Base-by-base conservation (phyloP, 345 rosid species). In the Capsella bursapastoris region DNA sequence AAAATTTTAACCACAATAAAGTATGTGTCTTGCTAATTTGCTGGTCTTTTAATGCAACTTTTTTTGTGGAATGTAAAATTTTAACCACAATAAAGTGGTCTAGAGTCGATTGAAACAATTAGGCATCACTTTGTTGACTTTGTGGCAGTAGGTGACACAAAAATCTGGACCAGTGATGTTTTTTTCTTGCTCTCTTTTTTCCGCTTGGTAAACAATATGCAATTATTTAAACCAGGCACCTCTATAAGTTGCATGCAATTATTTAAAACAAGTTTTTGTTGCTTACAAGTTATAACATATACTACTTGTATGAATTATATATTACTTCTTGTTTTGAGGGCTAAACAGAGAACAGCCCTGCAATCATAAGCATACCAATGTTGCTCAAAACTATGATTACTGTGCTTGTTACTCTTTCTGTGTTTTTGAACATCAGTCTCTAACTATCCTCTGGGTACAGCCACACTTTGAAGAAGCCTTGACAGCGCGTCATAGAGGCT, bases 401-500 rank as follows among this genome's bases (percentile, higher is more conserved):
- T 18, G 18, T 51, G 34, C 64, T 47, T 47, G 35, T 68, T 18
- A 41, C 22, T 60, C 65, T 34, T 15, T 40, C 0, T 31, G 14
- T 43, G 37, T 3, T 14, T 58, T 49, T 43, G 18, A 48, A 27
- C 9, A 64, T 51, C 5, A 2, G 51, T 78, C 58, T 56, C 66
- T 52, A 68, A 71, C 35, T 70, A 71, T 40, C 71, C 60, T 83
- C 72, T 47, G 77, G 64, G 48, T 81, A 65, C 78, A 94, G 97
- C 83, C 89, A 78, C 97, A 94, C 80, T 94, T 94, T 82, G 97
- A 94, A 78, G 98, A 94, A 78, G 98, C 86, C 55, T 77, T 94
- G 79, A 85, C 93, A 55, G 95, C 91, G 43, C 90, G 91, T 60
- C 79, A 78, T 72, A 91, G 86, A 85, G 85, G 94, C 76, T 84